Evolutionary conservation across 1,284 basidiomycete species (phyloP), one percentile per base, ranked within the genome.

Genomic region (Ceratobasidium sp.): DNA sequence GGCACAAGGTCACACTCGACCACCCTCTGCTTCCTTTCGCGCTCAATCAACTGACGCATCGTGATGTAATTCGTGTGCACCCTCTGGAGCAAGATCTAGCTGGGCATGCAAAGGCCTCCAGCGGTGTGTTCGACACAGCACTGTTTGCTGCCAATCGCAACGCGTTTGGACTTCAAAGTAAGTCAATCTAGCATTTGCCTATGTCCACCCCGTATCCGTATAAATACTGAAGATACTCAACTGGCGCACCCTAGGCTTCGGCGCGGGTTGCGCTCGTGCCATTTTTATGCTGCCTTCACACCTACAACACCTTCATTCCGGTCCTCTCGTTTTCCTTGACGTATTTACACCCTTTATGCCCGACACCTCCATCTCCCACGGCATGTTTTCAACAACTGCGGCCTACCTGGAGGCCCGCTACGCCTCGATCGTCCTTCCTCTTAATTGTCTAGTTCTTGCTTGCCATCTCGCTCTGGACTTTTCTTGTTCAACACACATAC

Each of bases 261-360:
- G 69, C 27, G 69, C 69, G 17, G 57, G 57, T n/a, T 57, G 33
- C 22, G 69, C 62, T 9, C 57, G 31, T 22, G 47, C 57, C 22
- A 72, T 72, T 22, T 72, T 72, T 41, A 33, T 57, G 1, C 57
- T 72, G 1, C 69, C 69, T 27, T 47, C 44, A 3, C 19, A 41
- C 57, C 57, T 72, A 2, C 7, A 33, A 17, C 24, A 51, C 15
- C 45, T 72, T 5, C 50, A 51, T n/a, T 36, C 29, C 8, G 47
- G n/a, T 15, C 69, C 57, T 1, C 57, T 72, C 3, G 69, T 62
- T 19, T 72, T 24, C 24, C 29, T 62, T 29, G 57, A 72, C 27
- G 17, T 51, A 6, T 72, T 51, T 53, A 14, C 19, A 22, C 31
- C 69, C 27, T 72, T 72, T n/a, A 14, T 14, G 17, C 14, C 54